Base-by-base conservation (phyloP, 805 yeast genomes). In the Starmerella riodocensis region DNA sequence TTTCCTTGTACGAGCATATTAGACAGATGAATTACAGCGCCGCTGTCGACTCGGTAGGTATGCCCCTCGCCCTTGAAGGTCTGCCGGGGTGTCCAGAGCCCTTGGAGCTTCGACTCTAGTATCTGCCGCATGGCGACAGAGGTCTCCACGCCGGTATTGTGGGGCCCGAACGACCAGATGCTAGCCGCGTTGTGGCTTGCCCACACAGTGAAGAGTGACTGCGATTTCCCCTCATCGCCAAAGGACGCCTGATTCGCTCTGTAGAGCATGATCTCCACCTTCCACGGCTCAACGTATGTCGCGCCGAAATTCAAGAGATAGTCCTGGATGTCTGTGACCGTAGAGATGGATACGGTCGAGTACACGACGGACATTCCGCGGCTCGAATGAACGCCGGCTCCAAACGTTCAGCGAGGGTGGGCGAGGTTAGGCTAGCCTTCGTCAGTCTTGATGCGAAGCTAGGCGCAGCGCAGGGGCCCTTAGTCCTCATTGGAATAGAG, bases 1-100 rank as follows among this genome's bases (percentile, higher is more conserved):
- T 65, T 66, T 1, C 93, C 93, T 53, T 79, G 85, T 12, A 80
- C 64, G 36, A 76, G 74, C 29, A 81, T 73, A 53, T 81, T 82
- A 31, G 81, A 76, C 0, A 85, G 70, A 29, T 83, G 61, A 3
- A 82, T 60, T 7, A 63, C 59, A 29, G 61, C 65, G 13, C 76
- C 78, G 16, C 54, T 54, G 12, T 49, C 54, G 3, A 79, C 52
- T 44, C 71, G 70, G 52, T 76, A 81, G 4, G 72, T 70, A 38
- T 69, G 68, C 0, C 93, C 93, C 44, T 79, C 86, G 1, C 88
- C 91, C 50, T 73, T 70, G 36, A 80, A 67, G 8, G 70, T 63
- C 55, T 82, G 93, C 44, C 82, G 63, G 32, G 71, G 65, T 0
- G 65, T 59, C 93, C 93, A 82, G 36, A 77, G 54, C 46, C 81